Evolutionary conservation across 192 early-diverging fungal genomes (phyloP).

Genomic region (Rhizoclosmatium globosum): DNA sequence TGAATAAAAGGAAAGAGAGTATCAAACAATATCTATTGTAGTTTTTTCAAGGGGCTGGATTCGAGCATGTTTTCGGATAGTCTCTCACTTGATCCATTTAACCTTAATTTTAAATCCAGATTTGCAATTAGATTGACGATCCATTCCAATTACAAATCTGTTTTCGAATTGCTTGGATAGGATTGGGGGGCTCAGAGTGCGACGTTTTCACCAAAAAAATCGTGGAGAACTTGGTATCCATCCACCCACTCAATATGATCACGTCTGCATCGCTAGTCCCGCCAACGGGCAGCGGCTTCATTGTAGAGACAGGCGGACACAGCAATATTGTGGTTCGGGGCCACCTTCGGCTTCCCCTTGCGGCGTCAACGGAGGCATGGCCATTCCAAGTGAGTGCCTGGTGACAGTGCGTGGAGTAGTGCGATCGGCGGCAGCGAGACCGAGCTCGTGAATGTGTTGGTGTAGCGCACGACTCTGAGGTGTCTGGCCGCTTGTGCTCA

Average conservation of each 20-base stretch:
- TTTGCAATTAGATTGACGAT: too few species aligned
- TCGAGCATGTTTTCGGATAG: too few species aligned
- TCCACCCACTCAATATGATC: background rate
- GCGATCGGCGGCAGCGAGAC: background rate
- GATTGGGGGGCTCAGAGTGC: too few species aligned
- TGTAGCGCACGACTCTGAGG: background rate
- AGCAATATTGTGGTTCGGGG: background rate
- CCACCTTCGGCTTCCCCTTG: too few species aligned
- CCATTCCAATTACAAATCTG: too few species aligned
- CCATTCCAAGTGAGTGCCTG: background rate
- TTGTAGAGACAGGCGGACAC: slow-evolving; percentile 2
- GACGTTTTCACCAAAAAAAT: too few species aligned
- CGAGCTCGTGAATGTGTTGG: background rate
- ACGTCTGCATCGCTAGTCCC: background rate
- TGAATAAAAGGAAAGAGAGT: background rate
- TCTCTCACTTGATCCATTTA: too few species aligned
- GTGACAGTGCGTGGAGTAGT: background rate
- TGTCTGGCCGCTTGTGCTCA: background rate
- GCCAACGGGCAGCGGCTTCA: background rate
- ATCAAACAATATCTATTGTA: too few species aligned
- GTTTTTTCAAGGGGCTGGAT: too few species aligned
- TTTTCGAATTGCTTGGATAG: too few species aligned
- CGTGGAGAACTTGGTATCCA: too few species aligned
- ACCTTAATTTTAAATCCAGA: too few species aligned
- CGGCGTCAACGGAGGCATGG: background rate